These are phyloP conservation scores for Tausonia pullulans DNA, from an alignment of 1,284 basidiomycete species.

Conservation along the genomic window DNA sequence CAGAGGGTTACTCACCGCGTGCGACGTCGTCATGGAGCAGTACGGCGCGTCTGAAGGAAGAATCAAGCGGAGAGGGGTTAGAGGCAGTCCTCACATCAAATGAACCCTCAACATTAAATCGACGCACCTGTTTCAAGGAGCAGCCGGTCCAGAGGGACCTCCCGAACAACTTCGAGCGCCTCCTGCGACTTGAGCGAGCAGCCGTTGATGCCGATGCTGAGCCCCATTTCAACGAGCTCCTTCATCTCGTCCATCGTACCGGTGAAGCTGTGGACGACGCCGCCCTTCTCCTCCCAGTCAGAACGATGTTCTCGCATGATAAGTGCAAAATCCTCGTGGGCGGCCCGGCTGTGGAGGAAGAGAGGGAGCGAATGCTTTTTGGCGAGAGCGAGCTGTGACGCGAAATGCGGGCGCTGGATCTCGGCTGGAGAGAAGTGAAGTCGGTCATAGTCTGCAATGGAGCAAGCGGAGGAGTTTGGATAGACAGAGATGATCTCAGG, in stretches of 20 bases:
- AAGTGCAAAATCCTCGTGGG: constrained; percentile 58
- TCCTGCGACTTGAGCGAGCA: constrained; percentile 72
- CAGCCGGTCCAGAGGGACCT: constrained; percentile 53
- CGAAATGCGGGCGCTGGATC: constrained; percentile 58
- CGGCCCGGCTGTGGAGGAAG: constrained; percentile 73
- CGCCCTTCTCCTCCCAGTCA: constrained; percentile 53
- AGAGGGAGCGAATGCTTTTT: constrained; percentile 63
- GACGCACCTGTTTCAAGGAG: constrained; percentile 66
- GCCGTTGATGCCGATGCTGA: constrained; percentile 67
- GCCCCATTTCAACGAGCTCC: constrained; percentile 66
- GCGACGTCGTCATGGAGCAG: constrained; percentile 67
- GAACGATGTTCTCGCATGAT: constrained; percentile 49
- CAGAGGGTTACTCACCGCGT: constrained; percentile 37
- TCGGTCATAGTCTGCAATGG: constrained; percentile 63
- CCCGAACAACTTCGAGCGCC: constrained; percentile 51
- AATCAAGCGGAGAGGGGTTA: background rate
- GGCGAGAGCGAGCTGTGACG: constrained; percentile 57
- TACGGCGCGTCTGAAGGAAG: constrained; percentile 61
- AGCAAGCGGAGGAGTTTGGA: background rate
- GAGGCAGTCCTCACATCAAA: constrained; percentile 8
- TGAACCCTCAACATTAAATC: constrained; percentile 19
- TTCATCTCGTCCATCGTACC: constrained; percentile 54
- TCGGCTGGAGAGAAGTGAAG: constrained; percentile 56
- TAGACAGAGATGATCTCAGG: no score
- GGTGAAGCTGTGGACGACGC: constrained; percentile 81